Percentiles rank a stretch among this genome's conserved stretches.
Evolutionary conservation across 2,329 filamentous ascomycete species (phyloP).

Genomic region (Cladophialophora yegresii): DNA sequence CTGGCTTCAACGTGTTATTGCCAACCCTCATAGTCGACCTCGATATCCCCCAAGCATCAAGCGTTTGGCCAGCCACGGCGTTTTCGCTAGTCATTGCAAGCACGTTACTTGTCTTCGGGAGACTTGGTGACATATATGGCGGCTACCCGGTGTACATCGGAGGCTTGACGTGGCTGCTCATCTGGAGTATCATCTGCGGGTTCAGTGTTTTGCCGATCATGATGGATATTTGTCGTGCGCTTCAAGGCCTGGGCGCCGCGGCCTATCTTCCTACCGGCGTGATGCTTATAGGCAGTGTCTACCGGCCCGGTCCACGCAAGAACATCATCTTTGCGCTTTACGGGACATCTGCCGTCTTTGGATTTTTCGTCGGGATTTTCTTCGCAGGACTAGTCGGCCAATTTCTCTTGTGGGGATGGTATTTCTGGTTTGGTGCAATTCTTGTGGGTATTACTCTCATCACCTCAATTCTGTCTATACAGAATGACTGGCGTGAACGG

Average conservation of each 20-base stretch:
- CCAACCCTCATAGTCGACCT: slow-evolving; percentile 65
- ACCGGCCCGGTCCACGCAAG: slow-evolving; percentile 68
- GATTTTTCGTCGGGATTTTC: slow-evolving; percentile 61
- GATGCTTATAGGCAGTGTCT: slow-evolving; percentile 65
- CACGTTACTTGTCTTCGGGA: slow-evolving; percentile 57
- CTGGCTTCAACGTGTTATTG: slow-evolving; percentile 70
- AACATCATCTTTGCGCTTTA: slow-evolving; percentile 67
- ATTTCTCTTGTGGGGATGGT: slow-evolving; percentile 64
- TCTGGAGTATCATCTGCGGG: slow-evolving; percentile 70
- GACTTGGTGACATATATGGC: slow-evolving; percentile 63
- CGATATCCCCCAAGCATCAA: slow-evolving; percentile 65
- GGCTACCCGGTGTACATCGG: slow-evolving; percentile 64
- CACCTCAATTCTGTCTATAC: slow-evolving; percentile 53
- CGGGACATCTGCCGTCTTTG: slow-evolving; percentile 54
- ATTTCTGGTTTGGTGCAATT: slow-evolving; percentile 66
- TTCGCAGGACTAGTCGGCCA: slow-evolving; percentile 61
- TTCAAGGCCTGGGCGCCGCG: slow-evolving; percentile 73
- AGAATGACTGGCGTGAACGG: slow-evolving; percentile 48
- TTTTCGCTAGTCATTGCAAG: slow-evolving; percentile 54
- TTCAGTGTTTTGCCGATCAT: slow-evolving; percentile 69
- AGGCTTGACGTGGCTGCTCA: slow-evolving; percentile 63
- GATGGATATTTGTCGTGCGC: slow-evolving; percentile 71
- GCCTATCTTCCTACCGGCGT: slow-evolving; percentile 71
- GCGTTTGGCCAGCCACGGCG: slow-evolving; percentile 57
- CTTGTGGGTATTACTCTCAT: slow-evolving; percentile 51